Conservation (phyloP, 1,284 basidiomycete species). For the Tilletia horrida region DNA sequence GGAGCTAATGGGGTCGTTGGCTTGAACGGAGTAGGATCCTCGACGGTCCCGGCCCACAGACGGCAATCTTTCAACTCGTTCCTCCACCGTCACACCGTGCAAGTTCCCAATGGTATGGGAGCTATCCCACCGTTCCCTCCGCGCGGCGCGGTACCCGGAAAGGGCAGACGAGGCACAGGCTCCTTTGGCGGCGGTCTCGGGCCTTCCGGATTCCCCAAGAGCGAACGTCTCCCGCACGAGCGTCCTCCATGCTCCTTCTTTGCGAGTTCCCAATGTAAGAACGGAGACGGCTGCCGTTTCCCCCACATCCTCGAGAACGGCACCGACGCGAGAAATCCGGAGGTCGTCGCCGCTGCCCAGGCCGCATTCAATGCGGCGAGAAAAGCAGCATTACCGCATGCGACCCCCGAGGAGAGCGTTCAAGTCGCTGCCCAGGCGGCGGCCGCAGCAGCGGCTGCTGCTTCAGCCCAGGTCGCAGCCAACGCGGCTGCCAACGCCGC, state of each 20-base stretch:
- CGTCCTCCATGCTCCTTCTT: constrained; percentile 53
- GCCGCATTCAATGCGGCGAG: constrained; percentile 16
- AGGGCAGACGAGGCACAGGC: constrained; percentile 22
- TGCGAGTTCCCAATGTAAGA: constrained; percentile 45
- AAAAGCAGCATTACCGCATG: constrained; percentile 15
- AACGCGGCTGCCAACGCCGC: constrained; percentile 1
- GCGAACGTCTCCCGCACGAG: constrained; percentile 31
- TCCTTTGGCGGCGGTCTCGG: constrained; percentile 19
- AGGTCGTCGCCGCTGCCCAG: constrained; percentile 13
- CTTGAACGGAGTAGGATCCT: constrained; percentile 4
- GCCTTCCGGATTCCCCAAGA: constrained; percentile 9
- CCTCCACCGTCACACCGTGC: constrained; percentile 43
- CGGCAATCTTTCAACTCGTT: constrained; percentile 48
- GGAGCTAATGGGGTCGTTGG: constrained; percentile 12
- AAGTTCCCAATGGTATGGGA: constrained; percentile 10
- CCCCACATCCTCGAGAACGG: constrained; percentile 53
- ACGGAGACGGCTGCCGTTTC: constrained; percentile 52
- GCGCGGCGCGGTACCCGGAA: constrained; percentile 20
- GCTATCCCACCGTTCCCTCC: constrained; percentile 35
- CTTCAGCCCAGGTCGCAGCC: constrained; percentile 3
- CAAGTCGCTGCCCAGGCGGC: constrained; percentile 15
- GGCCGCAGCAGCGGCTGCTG: constrained; percentile 1
- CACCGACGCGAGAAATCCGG: constrained; percentile 39
- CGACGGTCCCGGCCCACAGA: constrained; percentile 22
- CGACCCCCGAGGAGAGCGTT: constrained; percentile 16